Evolutionary conservation across 768 basidiomycete genomes (phyloP).

Genomic region (Leccinum broughii): DNA sequence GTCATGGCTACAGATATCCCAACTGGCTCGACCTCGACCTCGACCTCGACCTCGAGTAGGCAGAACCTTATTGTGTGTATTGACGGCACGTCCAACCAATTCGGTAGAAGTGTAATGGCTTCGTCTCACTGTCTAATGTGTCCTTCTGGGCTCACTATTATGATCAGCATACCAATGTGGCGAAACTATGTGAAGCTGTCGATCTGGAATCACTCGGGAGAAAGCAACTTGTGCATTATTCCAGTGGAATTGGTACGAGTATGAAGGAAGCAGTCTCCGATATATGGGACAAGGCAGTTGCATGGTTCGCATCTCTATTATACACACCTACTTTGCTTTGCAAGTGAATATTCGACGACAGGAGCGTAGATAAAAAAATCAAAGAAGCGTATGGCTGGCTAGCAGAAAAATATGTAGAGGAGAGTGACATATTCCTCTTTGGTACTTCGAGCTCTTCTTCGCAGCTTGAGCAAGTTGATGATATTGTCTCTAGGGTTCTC

Average conservation of each 20-base stretch:
- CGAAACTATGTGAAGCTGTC: conserved; percentile 4
- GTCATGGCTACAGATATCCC: neutral
- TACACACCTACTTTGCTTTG: neutral
- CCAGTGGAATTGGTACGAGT: conserved; percentile 37
- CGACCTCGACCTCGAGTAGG: neutral
- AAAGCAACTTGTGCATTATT: conserved; percentile 33
- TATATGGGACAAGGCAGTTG: conserved; percentile 8
- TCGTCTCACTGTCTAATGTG: neutral
- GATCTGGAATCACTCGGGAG: conserved; percentile 5
- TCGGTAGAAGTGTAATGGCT: neutral
- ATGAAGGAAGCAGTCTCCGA: conserved; percentile 9
- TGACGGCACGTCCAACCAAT: neutral
- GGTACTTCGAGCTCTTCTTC: neutral
- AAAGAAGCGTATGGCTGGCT: neutral
- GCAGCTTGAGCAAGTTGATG: neutral
- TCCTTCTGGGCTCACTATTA: neutral
- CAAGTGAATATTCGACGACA: neutral
- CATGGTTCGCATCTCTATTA: neutral
- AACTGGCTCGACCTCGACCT: neutral
- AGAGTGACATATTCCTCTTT: neutral
- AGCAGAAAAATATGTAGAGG: neutral
- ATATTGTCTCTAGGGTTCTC: neutral
- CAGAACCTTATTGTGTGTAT: neutral
- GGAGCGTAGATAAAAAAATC: neutral
- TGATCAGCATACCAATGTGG: neutral